Conservation (phyloP, 1,284 basidiomycete species). For the Apiotrichum porosum region DNA sequence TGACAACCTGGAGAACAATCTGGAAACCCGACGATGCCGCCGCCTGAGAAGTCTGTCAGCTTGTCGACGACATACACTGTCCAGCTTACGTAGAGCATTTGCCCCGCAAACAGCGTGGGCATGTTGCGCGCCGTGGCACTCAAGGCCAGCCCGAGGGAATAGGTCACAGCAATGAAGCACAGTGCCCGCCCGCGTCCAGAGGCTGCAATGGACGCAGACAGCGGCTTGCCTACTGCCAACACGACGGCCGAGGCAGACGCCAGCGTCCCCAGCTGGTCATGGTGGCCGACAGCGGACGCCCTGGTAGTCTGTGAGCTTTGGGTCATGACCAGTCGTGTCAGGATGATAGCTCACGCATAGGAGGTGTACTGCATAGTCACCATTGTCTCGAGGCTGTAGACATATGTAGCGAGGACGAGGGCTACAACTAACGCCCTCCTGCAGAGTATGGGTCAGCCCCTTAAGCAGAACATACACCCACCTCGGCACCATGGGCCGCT, state of each 20-base stretch:
- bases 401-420: constrained; percentile 66
- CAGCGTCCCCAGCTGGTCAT: constrained; percentile 63
- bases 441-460: not conserved
- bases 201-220: constrained; percentile 71
- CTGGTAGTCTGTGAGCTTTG: constrained; percentile 1
- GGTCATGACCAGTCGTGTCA: not conserved
- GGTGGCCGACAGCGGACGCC: constrained; percentile 52
- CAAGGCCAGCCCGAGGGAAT: constrained; percentile 43
- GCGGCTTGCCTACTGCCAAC: constrained; percentile 68
- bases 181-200: constrained; percentile 56
- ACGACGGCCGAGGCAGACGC: constrained; percentile 52
- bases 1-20: constrained; percentile 67
- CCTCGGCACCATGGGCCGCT: no score
- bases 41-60: no score
- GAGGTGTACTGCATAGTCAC: constrained; percentile 66
- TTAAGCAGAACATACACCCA: no score
- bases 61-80: no score
- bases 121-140: no score
- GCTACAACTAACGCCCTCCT: not conserved
- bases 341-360: constrained; percentile 50
- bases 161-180: constrained; percentile 54
- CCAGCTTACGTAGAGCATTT: constrained; percentile 51
- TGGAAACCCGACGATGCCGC: constrained; percentile 51
- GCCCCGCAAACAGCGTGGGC: no score
- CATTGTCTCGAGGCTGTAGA: constrained; percentile 63